Conservation (phyloP, 768 basidiomycete genomes). For the Lactarius sp. region DNA sequence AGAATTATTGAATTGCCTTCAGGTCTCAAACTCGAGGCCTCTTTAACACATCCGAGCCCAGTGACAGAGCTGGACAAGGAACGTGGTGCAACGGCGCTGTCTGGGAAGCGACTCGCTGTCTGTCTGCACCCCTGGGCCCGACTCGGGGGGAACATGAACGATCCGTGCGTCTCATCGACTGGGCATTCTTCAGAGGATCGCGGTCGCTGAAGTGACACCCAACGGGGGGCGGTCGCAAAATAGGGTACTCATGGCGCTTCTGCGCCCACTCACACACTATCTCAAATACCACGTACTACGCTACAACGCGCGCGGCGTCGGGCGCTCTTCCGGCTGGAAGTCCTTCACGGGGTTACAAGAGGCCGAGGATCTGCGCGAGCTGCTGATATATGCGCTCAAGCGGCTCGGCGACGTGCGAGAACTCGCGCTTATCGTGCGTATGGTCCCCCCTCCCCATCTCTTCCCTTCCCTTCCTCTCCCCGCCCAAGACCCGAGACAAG, state of each 20-base stretch:
- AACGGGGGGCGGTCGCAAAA: background rate
- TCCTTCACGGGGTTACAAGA: conserved; percentile 71
- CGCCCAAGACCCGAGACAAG: background rate
- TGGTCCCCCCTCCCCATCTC: too few species aligned
- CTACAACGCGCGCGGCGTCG: conserved; percentile 78
- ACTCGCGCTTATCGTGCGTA: conserved; percentile 57
- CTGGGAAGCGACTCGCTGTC: conserved; percentile 50
- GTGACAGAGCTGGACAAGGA: conserved; percentile 19
- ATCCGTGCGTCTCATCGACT: conserved; percentile 52
- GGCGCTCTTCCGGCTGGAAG: conserved; percentile 64
- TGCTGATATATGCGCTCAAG: conserved; percentile 52
- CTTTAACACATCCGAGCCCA: conserved; percentile 14
- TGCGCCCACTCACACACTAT: conserved; percentile 38
- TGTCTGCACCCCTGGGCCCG: conserved; percentile 85
- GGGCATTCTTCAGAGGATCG: background rate
- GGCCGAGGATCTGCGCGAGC: conserved; percentile 59
- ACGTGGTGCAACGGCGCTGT: conserved; percentile 6
- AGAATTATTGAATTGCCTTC: conserved; percentile 19
- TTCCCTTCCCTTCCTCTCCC: background rate
- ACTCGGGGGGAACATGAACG: conserved; percentile 71
- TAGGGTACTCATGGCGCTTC: conserved; percentile 45
- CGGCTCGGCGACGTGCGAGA: conserved; percentile 41
- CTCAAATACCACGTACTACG: conserved; percentile 54
- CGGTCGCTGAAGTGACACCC: conserved; percentile 4
- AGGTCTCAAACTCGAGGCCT: conserved; percentile 20